These are phyloP conservation scores for Barnettozyma populi DNA, from an alignment of 805 yeast genomes.

Conservation along the genomic window DNA sequence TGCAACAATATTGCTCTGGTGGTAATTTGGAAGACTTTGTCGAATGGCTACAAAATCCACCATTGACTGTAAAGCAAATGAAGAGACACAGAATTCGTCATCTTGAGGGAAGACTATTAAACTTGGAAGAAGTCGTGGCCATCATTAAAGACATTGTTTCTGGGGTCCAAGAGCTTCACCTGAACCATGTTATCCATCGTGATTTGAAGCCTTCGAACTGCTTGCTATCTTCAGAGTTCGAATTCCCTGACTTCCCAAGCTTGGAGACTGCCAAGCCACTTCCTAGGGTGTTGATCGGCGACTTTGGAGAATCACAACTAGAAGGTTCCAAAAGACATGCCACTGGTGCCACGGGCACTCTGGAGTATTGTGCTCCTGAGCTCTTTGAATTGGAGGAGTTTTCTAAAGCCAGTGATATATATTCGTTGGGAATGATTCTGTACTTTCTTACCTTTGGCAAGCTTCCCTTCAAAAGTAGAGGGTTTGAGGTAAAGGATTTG, in stretches of 20 bases:
- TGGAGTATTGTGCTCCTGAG: constrained; percentile 88
- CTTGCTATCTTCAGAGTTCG: constrained; percentile 37
- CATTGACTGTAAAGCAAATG: constrained; percentile 30
- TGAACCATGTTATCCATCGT: constrained; percentile 73
- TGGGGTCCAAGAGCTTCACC: constrained; percentile 71
- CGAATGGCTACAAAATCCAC: constrained; percentile 31
- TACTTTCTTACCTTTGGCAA: constrained; percentile 67
- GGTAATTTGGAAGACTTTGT: constrained; percentile 77
- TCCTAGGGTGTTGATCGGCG: constrained; percentile 77
- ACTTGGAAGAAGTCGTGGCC: constrained; percentile 57
- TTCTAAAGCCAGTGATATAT: constrained; percentile 69
- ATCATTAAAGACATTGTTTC: constrained; percentile 61
- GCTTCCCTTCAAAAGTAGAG: constrained; percentile 48
- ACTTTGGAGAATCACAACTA: constrained; percentile 84
- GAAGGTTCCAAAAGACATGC: constrained; percentile 60
- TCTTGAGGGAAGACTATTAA: constrained; percentile 33
- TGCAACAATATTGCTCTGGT: constrained; percentile 85
- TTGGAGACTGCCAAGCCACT: constrained; percentile 24
- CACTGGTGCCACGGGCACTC: constrained; percentile 82
- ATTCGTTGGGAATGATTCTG: constrained; percentile 79
- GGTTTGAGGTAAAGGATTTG: constrained; percentile 25
- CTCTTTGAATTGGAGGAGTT: constrained; percentile 38
- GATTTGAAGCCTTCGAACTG: constrained; percentile 90
- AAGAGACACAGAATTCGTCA: constrained; percentile 31
- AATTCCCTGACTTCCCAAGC: constrained; percentile 11